Conservation (phyloP, 2,329 filamentous ascomycete genomes). For the Immersiporthe knoxdaviesiana region DNA sequence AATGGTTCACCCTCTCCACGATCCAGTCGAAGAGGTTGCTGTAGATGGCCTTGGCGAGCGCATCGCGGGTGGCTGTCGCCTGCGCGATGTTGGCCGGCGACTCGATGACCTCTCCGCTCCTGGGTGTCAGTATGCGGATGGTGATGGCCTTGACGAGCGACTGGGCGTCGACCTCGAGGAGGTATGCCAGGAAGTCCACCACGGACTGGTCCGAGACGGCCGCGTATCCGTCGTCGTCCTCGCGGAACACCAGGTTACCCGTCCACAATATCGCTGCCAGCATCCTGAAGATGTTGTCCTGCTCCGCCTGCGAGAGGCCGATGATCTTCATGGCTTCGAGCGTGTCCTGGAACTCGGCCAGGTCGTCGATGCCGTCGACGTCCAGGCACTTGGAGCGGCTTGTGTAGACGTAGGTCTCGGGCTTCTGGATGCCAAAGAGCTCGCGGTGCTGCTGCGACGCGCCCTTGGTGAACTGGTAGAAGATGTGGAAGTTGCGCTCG, state of each 20-base stretch:
- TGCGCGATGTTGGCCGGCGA: constrained; percentile 86
- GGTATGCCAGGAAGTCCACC: constrained; percentile 90
- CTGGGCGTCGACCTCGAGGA: constrained; percentile 82
- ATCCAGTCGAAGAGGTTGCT: constrained; percentile 99
- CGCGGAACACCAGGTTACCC: constrained; percentile 87
- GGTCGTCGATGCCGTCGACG: constrained; percentile 91
- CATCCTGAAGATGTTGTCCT: constrained; percentile 97
- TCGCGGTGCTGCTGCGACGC: constrained; percentile 85
- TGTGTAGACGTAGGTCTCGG: constrained; percentile 91
- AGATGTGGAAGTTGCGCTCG: constrained; percentile 98
- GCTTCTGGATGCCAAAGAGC: constrained; percentile 87
- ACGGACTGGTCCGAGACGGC: constrained; percentile 86
- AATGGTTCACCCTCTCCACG: constrained; percentile 86
- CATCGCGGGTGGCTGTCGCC: constrained; percentile 84
- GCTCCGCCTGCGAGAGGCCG: constrained; percentile 82
- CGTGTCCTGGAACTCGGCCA: constrained; percentile 86
- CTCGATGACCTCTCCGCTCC: constrained; percentile 68
- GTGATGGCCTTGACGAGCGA: constrained; percentile 87
- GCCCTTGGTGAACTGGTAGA: constrained; percentile 98
- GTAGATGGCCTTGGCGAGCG: constrained; percentile 93
- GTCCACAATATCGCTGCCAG: constrained; percentile 90
- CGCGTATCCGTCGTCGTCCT: constrained; percentile 89
- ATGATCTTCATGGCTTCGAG: constrained; percentile 94
- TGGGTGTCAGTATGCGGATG: constrained; percentile 77
- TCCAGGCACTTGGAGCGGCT: constrained; percentile 93